Evolutionary conservation across 371 early-diverging fungal genomes (phyloP), one percentile per base, ranked within the genome.

Genomic region (Syncephalastrum contaminatum): DNA sequence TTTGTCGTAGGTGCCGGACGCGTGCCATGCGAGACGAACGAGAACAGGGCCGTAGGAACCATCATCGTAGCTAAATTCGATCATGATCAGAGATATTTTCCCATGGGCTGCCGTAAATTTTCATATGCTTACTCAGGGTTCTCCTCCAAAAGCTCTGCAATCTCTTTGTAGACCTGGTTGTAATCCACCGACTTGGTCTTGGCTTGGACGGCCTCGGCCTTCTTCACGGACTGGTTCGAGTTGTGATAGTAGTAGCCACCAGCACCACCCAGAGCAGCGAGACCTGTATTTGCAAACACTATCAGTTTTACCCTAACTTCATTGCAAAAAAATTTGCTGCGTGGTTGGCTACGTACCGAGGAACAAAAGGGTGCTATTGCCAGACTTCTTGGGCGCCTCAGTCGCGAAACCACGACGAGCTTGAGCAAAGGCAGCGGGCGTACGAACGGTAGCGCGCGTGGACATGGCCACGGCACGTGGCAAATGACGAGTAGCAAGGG

Each of bases 1-100:
- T 63, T 77, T 75, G 75, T 93, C 91, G 66, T 87, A 96, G 39
- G 97, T 97, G 18, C 97, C 97, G 45, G 94, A 83, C 7, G 93
- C 85, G 76, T 97, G 97, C 96, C 95, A 95, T 8, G 96, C 95
- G 20, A 93, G 83, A 44, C 93, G 92, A 43, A 96, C 73, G 54
- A 97, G 81, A 18, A 97, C 85, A 14, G 96, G 96, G 4, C 92
- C 95, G 66, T 86, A 83, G 21, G 88, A 88, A 52, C 96, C 96
- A 64, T 97, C 96, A 70, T 97, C 98, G 59, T 91, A 93, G 72
- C 73, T 73, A 58, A 47, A 20, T 4, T 6, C 4, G 19, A 55
- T 14, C 21, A 41, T 53, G 51, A 48, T 48, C 59, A 59, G 51
- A 53, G 51, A 19, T 8, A 54, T 2, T 18, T 21, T 57, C 57